A percentile compares a stretch with the other conserved stretches of the same genome.
phyloP scores from a whole-genome alignment of 441 rosid species.

The Erodium moschatum region DNA sequence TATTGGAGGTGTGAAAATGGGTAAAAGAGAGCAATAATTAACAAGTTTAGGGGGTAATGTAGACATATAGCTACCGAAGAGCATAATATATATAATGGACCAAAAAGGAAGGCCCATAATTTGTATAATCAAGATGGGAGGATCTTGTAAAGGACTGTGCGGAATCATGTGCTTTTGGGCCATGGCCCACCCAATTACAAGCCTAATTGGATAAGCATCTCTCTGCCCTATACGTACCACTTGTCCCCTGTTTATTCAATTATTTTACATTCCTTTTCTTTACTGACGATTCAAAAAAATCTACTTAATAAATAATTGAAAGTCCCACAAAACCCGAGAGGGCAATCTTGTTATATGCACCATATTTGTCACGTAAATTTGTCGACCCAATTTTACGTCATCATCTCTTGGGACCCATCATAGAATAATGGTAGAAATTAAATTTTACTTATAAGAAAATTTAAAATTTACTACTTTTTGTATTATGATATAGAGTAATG shows the following conservation, averaged over 20 bases:
- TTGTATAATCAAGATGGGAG: conserved; percentile 10
- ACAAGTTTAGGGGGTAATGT: conserved; percentile 8
- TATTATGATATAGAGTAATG: too few relatives aligned
- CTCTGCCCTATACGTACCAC: background rate
- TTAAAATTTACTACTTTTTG: too few relatives aligned
- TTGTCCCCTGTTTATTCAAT: background rate
- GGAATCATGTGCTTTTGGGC: conserved; percentile 13
- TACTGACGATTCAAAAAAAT: too few relatives aligned
- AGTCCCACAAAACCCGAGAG: background rate
- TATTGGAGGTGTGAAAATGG: too few relatives aligned
- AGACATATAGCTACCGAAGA: conserved; percentile 19
- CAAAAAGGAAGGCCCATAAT: conserved; percentile 13
- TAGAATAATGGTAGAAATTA: too few relatives aligned
- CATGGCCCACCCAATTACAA: conserved; percentile 20
- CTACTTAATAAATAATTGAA: too few relatives aligned
- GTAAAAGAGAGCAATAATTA: background rate
- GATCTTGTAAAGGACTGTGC: conserved; percentile 6
- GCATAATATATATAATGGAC: conserved; percentile 9
- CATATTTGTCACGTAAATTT: conserved; percentile 14
- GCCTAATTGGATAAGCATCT: conserved; percentile 3
- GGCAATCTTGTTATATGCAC: conserved; percentile 11
- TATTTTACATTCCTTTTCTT: too few relatives aligned
- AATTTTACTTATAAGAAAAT: too few relatives aligned
- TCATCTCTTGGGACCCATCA: conserved; percentile 11
- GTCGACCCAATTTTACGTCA: conserved; percentile 10